Evolutionary conservation across 2,329 filamentous ascomycete genomes (phyloP).

Genomic region (Colletotrichum chlorophyti): DNA sequence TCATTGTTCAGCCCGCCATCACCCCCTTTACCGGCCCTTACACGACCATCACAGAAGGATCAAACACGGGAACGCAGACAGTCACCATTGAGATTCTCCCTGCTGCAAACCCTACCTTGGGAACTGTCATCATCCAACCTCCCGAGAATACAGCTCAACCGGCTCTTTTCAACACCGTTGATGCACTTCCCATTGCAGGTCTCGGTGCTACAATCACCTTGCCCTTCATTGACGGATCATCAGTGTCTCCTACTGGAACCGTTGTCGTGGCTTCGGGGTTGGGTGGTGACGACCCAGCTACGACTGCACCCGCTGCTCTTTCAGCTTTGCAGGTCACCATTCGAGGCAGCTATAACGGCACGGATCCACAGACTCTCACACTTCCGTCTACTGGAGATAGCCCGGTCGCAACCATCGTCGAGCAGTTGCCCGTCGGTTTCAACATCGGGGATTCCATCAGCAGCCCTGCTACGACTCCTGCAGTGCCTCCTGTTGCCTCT

Average conservation of each 20-base stretch:
- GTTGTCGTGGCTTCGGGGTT: slow-evolving; percentile 10
- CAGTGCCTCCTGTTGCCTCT: neutral
- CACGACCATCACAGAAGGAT: slow-evolving; percentile 18
- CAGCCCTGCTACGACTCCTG: neutral
- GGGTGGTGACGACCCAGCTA: slow-evolving; percentile 18
- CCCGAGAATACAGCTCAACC: neutral
- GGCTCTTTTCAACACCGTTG: neutral
- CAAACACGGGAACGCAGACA: slow-evolving; percentile 13
- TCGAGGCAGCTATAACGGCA: slow-evolving; percentile 7
- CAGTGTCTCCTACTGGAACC: neutral
- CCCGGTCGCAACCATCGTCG: slow-evolving; percentile 5
- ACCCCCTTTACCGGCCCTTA: slow-evolving; percentile 16
- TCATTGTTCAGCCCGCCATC: slow-evolving; percentile 13
- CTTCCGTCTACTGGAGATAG: neutral
- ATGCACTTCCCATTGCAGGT: slow-evolving; percentile 5
- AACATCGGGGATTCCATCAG: neutral
- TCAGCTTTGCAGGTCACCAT: slow-evolving; percentile 8
- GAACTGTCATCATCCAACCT: slow-evolving; percentile 20
- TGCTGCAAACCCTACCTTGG: slow-evolving; percentile 4
- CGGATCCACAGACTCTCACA: slow-evolving; percentile 1
- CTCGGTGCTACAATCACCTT: slow-evolving; percentile 9
- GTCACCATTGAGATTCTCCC: slow-evolving; percentile 12
- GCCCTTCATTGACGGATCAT: neutral
- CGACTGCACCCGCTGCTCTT: neutral
- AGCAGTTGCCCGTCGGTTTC: slow-evolving; percentile 16